Evolutionary conservation across 2,329 filamentous ascomycete genomes (phyloP), one percentile per base, ranked within the genome.

Genomic region (Exophiala alcalophila): DNA sequence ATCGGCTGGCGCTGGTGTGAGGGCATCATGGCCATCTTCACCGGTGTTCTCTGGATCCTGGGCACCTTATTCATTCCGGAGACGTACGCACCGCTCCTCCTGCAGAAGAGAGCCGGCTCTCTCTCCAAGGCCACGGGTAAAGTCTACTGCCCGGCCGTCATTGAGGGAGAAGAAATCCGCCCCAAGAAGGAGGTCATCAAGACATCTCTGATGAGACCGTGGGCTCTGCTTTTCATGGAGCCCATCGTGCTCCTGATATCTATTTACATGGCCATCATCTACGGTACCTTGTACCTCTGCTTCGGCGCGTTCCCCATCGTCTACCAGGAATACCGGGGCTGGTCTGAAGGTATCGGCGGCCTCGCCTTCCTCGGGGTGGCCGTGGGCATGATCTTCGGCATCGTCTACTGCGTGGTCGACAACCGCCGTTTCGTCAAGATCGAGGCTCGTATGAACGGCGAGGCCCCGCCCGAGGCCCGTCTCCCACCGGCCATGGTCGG

Each of bases 1-100:
- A 14, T 30, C 4, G 81, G 80, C 11, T 85, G 83, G 83, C 69
- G 80, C 54, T 86, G 83, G 83, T 75, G 85, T 18, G 68, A 77
- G 58, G 79, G 78, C 1, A 62, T 84, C 36, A 72, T 79, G 56
- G 72, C 75, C 39, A 76, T 78, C 47, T 81, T 84, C 59, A 80
- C 77, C 2, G 78, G 77, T 9, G 61, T 71, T 6, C 69, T 83
- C 37, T 81, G 76, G 72, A 69, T 80, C 32, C 37, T 72, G 33
- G 72, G 70, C 42, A 58, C 66, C 0, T 47, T 78, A 19, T 48
- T 70, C 23, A 68, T 81, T 3, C 77, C 76, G 1, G 78, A 81
- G 61, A 81, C 78, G 0, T 81, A 80, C 53, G 65, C 72, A 0
- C 77, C 78, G 0, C 69, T 76, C 5, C 9, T 53, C 6, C 69